phyloP scores from a whole-genome alignment of 768 basidiomycete species.

The Collybia mongolica region DNA sequence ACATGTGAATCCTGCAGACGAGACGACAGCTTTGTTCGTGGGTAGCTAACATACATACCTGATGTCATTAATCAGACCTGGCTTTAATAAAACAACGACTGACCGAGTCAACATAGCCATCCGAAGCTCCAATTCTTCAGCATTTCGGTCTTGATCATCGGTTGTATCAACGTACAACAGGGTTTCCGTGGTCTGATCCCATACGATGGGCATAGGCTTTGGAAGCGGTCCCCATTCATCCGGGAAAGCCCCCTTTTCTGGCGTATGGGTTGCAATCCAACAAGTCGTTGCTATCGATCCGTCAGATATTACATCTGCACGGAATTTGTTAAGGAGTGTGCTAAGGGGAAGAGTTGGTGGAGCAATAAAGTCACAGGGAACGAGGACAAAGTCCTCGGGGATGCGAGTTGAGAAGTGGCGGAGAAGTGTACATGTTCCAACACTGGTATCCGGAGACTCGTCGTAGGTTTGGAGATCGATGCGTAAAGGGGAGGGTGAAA shows the following conservation, averaged over 20 bases:
- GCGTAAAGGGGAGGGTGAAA: constrained; percentile 61
- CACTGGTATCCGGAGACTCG: constrained; percentile 61
- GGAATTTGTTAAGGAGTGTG: constrained; percentile 76
- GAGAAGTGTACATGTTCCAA: constrained; percentile 75
- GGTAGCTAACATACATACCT: constrained; percentile 48
- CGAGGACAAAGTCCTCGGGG: constrained; percentile 80
- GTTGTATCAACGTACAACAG: constrained; percentile 73
- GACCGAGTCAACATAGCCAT: constrained; percentile 76
- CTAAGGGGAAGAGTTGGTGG: constrained; percentile 71
- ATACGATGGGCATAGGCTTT: constrained; percentile 54
- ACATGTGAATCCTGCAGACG: constrained; percentile 84
- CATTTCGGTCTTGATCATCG: constrained; percentile 64
- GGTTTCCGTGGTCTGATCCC: constrained; percentile 64
- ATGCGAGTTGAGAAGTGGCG: constrained; percentile 77
- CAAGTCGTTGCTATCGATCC: constrained; percentile 64
- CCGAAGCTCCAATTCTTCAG: constrained; percentile 69
- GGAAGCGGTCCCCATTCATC: constrained; percentile 67
- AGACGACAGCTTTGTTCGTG: constrained; percentile 65
- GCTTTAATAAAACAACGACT: constrained; percentile 9
- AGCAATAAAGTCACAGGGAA: constrained; percentile 90
- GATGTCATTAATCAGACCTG: constrained; percentile 3
- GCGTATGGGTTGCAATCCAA: constrained; percentile 53
- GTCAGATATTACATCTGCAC: constrained; percentile 65
- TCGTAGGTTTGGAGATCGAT: constrained; percentile 84
- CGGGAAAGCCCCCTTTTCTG: constrained; percentile 52